Percentiles rank a stretch among this genome's conserved stretches.
Evolutionary conservation across 306 rosid species (phyloP).

Genomic region (Mucuna pruriens): DNA sequence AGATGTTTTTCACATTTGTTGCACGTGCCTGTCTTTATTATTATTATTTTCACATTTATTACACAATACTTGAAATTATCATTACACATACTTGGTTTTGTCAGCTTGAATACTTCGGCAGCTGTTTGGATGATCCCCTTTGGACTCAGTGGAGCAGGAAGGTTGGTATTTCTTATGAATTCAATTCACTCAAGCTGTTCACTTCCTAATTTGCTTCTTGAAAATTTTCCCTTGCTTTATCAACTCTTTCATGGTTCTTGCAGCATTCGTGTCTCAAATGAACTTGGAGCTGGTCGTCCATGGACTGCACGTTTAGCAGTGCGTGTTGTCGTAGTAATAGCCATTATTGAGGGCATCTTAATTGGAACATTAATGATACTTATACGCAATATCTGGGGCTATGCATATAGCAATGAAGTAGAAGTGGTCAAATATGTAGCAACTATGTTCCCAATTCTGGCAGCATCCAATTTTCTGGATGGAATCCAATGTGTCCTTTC

Average conservation of each 20-base stretch:
- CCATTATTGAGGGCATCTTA: conserved; percentile 38
- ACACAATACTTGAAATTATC: not conserved
- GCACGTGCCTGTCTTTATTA: not conserved
- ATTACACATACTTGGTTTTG: not conserved
- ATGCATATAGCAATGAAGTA: conserved; percentile 63
- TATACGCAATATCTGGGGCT: conserved; percentile 73
- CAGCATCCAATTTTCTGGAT: conserved; percentile 66
- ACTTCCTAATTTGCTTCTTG: not conserved
- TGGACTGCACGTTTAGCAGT: conserved; percentile 43
- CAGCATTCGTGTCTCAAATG: conserved; percentile 60
- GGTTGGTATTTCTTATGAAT: conserved; percentile 50
- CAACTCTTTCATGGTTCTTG: conserved; percentile 13
- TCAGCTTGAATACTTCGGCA: conserved; percentile 67
- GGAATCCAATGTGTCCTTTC: conserved; percentile 82
- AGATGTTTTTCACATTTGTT: not conserved
- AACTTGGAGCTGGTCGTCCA: conserved; percentile 52
- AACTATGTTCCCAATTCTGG: conserved; percentile 71
- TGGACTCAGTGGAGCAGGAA: conserved; percentile 76
- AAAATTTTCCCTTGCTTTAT: not conserved
- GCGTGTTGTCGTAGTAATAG: conserved; percentile 38
- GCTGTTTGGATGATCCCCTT: conserved; percentile 74
- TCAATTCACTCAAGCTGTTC: not conserved
- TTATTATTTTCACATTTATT: not conserved
- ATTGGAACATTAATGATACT: conserved; percentile 59
- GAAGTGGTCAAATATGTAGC: conserved; percentile 69